Base-by-base conservation (phyloP, 2,329 filamentous ascomycete species). In the Coniochaeta sp. region DNA sequence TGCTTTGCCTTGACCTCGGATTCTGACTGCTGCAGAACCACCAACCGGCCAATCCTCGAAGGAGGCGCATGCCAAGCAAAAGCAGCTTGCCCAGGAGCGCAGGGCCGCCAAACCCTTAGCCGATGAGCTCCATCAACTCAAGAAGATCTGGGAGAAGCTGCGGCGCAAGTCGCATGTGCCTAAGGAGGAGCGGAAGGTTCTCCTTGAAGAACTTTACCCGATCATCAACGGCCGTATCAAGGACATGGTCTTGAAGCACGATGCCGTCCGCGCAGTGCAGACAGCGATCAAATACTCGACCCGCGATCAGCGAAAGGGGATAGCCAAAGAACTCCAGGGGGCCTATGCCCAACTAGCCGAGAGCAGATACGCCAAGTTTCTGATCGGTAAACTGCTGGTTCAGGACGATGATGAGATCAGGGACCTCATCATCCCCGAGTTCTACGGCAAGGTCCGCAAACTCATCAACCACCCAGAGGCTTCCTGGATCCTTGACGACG, bases 191-290 rank as follows among this genome's bases (percentile, higher is more conserved):
- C 85, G 95, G 63, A 89, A 93, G 74, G 83, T 89, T 72, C 83
- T 99, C 44, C 89, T 98, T 55, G 84, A 88, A 62, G 93, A 99
- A 78, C 83, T 99, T 28, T 98, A 96, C 74, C 82, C 83, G 60
- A 96, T 99, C 70, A 90, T 97, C 68, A 95, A 90, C 26, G 93
- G 93, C 58, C 86, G 90, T 61, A 89, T 98, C 68, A 91, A 91
- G 75, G 95, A 98, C 63, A 96, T 98, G 66, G 93, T 97, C 22
- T 90, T 99, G 77, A 99, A 99, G 83, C 95, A 99, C 74, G 95
- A 99, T 72, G 91, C 92, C 38, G 93, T 96, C n/a, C 86, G 95
- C 66, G 92, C 96, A 47, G 89, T 99, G 28, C 95, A 99, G 77
- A 97, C 93, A 14, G 95, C 93, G 40, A 85, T 99, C 76, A 99